phyloP scores from a whole-genome alignment of 352 stramenopile genomes.

The Pythium aristosporum region DNA sequence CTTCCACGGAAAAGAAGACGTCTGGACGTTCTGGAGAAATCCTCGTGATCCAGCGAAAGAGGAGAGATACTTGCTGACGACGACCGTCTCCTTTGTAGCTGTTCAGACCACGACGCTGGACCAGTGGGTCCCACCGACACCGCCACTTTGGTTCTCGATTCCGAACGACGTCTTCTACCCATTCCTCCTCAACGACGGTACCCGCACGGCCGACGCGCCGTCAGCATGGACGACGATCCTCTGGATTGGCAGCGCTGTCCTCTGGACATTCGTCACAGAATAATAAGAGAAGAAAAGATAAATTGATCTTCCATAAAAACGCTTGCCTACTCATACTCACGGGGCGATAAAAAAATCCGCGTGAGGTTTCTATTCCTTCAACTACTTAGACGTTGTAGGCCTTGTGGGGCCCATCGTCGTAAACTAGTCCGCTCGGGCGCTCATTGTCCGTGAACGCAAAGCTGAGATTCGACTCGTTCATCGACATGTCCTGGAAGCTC shows the following conservation, averaged over 20 bases:
- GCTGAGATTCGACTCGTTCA: conserved; percentile 23
- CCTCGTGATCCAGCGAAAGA: conserved; percentile 6
- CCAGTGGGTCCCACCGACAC: conserved; percentile 36
- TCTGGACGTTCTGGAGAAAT: conserved; percentile 41
- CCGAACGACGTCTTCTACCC: conserved; percentile 53
- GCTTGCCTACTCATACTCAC: too few relatives aligned
- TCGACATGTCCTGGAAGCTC: conserved; percentile 27
- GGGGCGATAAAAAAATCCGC: too few relatives aligned
- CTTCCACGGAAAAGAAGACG: conserved; percentile 26
- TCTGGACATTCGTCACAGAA: not conserved
- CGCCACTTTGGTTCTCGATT: conserved; percentile 55
- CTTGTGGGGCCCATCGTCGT: not conserved
- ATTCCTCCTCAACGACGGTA: conserved; percentile 32
- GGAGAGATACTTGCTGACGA: conserved; percentile 33
- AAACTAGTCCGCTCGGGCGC: not conserved
- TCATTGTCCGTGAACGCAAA: conserved; percentile 20
- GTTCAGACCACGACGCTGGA: conserved; percentile 27
- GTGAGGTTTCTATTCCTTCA: not conserved
- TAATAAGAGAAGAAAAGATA: too few relatives aligned
- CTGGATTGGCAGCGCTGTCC: not conserved
- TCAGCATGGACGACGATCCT: not conserved
- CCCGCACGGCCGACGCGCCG: not conserved
- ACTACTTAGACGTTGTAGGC: not conserved
- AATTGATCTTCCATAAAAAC: too few relatives aligned
- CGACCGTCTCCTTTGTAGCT: conserved; percentile 35